A percentile compares a stretch with the other conserved stretches of the same genome.
Evolutionary conservation across 2,329 filamentous ascomycete species (phyloP).

Genomic region (Microcyclospora tardicrescens): DNA sequence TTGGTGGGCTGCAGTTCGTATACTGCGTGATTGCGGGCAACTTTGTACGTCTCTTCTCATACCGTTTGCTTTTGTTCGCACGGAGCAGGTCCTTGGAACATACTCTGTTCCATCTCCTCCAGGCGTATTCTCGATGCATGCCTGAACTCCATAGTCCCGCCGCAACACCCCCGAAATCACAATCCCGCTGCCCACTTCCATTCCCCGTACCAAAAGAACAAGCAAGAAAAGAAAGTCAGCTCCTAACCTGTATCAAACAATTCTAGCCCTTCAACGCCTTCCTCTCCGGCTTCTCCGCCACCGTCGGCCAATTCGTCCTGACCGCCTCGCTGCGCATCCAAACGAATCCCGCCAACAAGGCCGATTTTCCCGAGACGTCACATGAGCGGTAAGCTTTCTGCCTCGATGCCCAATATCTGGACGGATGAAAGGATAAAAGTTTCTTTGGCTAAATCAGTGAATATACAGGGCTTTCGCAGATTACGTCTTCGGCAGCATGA

Average conservation of each 20-base stretch:
- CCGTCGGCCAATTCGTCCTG: slow-evolving; percentile 93
- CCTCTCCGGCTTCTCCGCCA: slow-evolving; percentile 84
- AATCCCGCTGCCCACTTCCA: too few species aligned
- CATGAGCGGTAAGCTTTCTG: slow-evolving; percentile 56
- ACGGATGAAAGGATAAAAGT: background rate
- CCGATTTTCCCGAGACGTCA: slow-evolving; percentile 62
- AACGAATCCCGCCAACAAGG: slow-evolving; percentile 70
- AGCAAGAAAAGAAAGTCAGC: too few species aligned
- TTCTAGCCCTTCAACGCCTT: slow-evolving; percentile 99
- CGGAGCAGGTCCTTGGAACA: too few species aligned
- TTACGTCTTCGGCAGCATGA: slow-evolving; percentile 85
- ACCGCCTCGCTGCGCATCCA: slow-evolving; percentile 86
- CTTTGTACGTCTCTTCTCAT: slow-evolving; percentile 55
- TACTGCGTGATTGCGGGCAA: slow-evolving; percentile 90
- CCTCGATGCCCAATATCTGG: too few species aligned
- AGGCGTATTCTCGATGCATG: too few species aligned
- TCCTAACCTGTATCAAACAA: background rate
- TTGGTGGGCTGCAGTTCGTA: slow-evolving; percentile 81
- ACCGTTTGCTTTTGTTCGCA: too few species aligned
- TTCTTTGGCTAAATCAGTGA: background rate
- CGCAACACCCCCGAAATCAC: too few species aligned
- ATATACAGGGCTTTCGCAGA: slow-evolving; percentile 75
- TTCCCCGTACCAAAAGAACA: too few species aligned
- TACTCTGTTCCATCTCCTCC: too few species aligned
- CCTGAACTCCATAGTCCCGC: too few species aligned